phyloP scores from a whole-genome alignment of 1,284 basidiomycete species.

The Cryptococcus floricola region DNA sequence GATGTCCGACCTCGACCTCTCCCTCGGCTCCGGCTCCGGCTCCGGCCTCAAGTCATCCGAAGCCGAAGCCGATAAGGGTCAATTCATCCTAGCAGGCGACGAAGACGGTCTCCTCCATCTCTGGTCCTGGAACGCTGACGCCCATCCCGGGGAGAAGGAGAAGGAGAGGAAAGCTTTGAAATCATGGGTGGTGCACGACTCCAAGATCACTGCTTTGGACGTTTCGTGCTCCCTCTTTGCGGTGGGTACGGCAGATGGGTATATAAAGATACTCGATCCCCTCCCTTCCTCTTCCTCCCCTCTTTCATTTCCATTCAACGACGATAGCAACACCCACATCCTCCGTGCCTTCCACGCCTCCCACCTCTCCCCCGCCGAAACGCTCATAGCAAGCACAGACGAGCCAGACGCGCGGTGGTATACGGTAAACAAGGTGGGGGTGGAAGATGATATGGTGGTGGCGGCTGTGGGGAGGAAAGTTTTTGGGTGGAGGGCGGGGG shows the following conservation, averaged over 20 bases:
- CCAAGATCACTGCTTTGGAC: constrained; percentile 40
- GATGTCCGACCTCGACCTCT: background rate
- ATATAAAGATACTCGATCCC: constrained; percentile 43
- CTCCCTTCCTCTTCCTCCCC: constrained; percentile 27
- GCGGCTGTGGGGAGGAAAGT: constrained; percentile 42
- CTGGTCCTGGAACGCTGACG: constrained; percentile 36
- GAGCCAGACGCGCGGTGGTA: constrained; percentile 29
- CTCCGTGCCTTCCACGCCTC: constrained; percentile 37
- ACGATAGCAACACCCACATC: too few relatives aligned
- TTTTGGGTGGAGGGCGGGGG: constrained; percentile 44
- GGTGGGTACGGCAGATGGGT: constrained; percentile 39
- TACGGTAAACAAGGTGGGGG: constrained; percentile 43
- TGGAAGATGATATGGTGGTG: constrained; percentile 45
- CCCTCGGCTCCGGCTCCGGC: background rate
- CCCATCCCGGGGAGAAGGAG: background rate
- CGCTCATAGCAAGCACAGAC: constrained; percentile 26
- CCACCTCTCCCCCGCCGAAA: constrained; percentile 33
- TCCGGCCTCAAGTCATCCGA: background rate
- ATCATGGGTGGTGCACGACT: constrained; percentile 33
- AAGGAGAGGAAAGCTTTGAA: constrained; percentile 20
- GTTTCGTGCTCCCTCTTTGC: constrained; percentile 39
- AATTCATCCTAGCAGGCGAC: constrained; percentile 39
- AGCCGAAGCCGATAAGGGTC: constrained; percentile 19
- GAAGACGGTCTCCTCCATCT: constrained; percentile 32
- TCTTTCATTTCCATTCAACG: background rate